These are phyloP conservation scores for Suillus subaureus DNA, from an alignment of 768 basidiomycete genomes.

Conservation along the genomic window DNA sequence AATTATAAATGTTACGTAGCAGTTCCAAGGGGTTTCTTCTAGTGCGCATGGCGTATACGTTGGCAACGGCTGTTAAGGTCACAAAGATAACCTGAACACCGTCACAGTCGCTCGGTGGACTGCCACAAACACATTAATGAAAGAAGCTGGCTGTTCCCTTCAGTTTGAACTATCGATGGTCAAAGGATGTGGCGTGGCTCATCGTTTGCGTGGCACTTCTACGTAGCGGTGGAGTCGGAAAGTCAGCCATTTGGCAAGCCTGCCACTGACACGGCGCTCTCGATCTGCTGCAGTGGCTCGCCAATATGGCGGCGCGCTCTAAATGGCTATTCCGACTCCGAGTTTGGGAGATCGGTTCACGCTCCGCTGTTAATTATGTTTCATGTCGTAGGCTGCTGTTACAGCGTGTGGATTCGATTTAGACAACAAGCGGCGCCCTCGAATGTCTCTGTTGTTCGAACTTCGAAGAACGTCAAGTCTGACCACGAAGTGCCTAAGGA, in stretches of 20 bases:
- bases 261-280: background rate
- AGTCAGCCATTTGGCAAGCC: background rate
- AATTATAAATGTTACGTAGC: background rate
- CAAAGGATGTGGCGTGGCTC: slow-evolving; percentile 1
- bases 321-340: slow-evolving; percentile 26
- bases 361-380: background rate
- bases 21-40: background rate
- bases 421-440: slow-evolving; percentile 13
- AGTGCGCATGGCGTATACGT: background rate
- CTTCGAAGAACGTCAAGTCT: slow-evolving; percentile 16
- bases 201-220: background rate
- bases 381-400: slow-evolving; percentile 16
- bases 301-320: slow-evolving; percentile 15
- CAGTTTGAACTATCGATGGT: background rate
- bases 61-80: background rate
- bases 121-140: background rate
- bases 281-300: background rate
- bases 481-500: background rate
- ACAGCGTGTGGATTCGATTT: slow-evolving; percentile 32
- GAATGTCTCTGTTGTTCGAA: slow-evolving; percentile 11
- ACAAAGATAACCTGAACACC: background rate
- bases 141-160: background rate
- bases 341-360: background rate
- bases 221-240: background rate
- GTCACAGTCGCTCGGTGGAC: background rate